Conservation (phyloP, 2,329 filamentous ascomycete species). For the Cytospora piceicola region DNA sequence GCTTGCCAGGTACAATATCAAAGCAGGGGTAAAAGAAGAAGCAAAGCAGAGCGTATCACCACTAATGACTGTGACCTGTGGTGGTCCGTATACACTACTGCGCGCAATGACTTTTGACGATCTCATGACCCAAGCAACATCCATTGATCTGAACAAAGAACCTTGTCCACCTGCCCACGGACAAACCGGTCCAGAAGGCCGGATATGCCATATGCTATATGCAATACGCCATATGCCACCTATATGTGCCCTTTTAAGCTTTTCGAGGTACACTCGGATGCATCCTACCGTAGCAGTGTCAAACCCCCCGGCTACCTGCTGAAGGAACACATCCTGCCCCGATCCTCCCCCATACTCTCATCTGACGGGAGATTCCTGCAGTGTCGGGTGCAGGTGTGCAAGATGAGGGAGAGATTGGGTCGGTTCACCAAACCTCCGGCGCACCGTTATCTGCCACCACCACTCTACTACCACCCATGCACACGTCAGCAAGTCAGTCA, state of each 20-base stretch:
- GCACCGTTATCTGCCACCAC: conserved; percentile 4
- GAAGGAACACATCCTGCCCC: not conserved
- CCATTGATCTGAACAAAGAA: not conserved
- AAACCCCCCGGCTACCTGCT: not conserved
- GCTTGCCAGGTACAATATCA: not conserved
- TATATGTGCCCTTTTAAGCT: not conserved
- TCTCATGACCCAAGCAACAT: not conserved
- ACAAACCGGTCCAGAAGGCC: conserved; percentile 1
- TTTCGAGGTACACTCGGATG: not conserved
- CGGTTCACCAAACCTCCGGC: conserved; percentile 8
- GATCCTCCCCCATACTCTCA: not conserved
- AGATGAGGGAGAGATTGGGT: not conserved
- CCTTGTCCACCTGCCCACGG: not conserved
- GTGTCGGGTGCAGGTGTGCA: not conserved
- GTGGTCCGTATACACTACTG: not conserved
- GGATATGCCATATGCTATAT: not conserved
- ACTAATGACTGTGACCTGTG: not conserved
- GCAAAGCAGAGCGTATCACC: not conserved
- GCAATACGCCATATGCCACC: not conserved
- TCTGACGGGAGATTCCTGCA: no score
- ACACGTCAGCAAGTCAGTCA: no score
- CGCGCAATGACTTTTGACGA: conserved; percentile 2
- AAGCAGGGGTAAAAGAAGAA: not conserved
- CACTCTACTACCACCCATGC: not conserved
- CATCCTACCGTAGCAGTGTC: not conserved